Conservation (phyloP, 805 yeast species). For the Suhomyces tanzawaensis region DNA sequence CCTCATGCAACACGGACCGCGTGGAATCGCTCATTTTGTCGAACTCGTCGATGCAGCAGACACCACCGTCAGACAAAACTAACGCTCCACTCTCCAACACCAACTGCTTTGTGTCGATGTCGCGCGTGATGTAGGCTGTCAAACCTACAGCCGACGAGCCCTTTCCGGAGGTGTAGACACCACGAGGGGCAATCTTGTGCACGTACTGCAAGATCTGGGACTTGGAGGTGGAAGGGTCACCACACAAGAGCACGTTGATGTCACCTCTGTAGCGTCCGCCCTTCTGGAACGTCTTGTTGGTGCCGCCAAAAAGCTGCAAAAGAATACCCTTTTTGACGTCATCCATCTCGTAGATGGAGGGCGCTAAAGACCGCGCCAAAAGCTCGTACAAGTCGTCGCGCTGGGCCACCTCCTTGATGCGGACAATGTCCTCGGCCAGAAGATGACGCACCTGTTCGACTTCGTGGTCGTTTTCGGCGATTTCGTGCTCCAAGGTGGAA, state of each 20-base stretch:
- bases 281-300: constrained; percentile 81
- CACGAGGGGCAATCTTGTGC: constrained; percentile 96
- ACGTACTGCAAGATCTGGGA: constrained; percentile 93
- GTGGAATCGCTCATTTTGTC: constrained; percentile 97
- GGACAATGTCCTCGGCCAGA: constrained; percentile 64
- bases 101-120: constrained; percentile 86
- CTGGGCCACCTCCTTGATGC: constrained; percentile 57
- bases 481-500: constrained; percentile 54
- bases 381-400: constrained; percentile 83
- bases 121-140: constrained; percentile 95
- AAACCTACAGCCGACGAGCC: constrained; percentile 99
- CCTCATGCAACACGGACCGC: constrained; percentile 93
- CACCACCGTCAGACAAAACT: constrained; percentile 95
- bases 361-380: constrained; percentile 88
- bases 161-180: constrained; percentile 96
- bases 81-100: constrained; percentile 96
- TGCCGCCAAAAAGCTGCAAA: constrained; percentile 92
- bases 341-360: constrained; percentile 94
- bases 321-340: constrained; percentile 95
- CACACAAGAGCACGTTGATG: constrained; percentile 85
- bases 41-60: constrained; percentile 97
- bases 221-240: constrained; percentile 97
- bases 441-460: constrained; percentile 74
- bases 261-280: constrained; percentile 98
- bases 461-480: constrained; percentile 61